These are phyloP conservation scores for Vitis hybrid DNA, from an alignment of 177 flowering plant genomes.

Conservation along the genomic window DNA sequence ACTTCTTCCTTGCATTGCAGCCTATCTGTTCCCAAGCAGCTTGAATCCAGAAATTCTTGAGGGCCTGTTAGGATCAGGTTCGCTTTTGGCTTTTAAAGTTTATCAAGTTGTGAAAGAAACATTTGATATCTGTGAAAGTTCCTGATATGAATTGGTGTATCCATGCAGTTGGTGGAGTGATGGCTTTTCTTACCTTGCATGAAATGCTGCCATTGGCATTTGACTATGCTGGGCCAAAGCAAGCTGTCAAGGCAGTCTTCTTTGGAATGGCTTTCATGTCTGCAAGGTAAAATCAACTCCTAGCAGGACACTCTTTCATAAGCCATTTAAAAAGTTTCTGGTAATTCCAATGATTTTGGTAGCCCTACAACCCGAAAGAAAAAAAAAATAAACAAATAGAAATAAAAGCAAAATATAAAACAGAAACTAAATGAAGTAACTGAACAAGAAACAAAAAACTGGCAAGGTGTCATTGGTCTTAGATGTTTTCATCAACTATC, in stretches of 20 bases:
- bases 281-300: slow-evolving; percentile 59
- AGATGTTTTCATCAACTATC: no score
- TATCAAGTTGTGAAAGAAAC: not conserved
- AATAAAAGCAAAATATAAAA: no score
- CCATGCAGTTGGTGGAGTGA: slow-evolving; percentile 90
- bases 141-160: not conserved
- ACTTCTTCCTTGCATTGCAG: slow-evolving; percentile 37
- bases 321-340: no score
- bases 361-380: no score
- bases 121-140: not conserved
- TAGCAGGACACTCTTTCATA: no score
- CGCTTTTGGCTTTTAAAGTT: slow-evolving; percentile 1
- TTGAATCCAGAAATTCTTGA: slow-evolving; percentile 89
- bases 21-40: slow-evolving; percentile 91
- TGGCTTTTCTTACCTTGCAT: slow-evolving; percentile 97
- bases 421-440: no score
- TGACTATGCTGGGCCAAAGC: slow-evolving; percentile 95
- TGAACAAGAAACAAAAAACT: no score
- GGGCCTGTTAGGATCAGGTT: slow-evolving; percentile 93
- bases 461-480: no score
- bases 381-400: no score
- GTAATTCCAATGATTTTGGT: no score
- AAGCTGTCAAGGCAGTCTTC: slow-evolving; percentile 94
- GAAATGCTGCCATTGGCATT: slow-evolving; percentile 97
- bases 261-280: slow-evolving; percentile 99